phyloP scores from a whole-genome alignment of 176 grass and related monocot genomes.

The Juncus effusus region DNA sequence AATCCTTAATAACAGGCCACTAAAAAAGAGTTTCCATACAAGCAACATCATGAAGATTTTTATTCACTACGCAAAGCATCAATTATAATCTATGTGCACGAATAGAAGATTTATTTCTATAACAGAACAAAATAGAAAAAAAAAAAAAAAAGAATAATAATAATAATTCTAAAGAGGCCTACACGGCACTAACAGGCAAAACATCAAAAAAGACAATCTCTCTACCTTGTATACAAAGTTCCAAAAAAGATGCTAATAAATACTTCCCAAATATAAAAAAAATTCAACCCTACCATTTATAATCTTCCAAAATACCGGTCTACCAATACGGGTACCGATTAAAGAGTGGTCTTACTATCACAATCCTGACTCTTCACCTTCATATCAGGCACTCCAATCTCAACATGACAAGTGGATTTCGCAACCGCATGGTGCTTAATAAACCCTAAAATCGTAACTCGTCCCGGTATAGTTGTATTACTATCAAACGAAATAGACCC shows the following conservation, averaged over 20 bases:
- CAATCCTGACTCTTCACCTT: conserved; percentile 60
- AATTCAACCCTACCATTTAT: neutral
- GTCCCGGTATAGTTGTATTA: conserved; percentile 40
- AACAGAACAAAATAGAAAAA: conserved; percentile 6
- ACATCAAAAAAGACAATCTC: conserved; percentile 10
- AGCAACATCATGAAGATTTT: conserved; percentile 9
- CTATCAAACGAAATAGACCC: conserved; percentile 61
- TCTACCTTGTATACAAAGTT: conserved; percentile 18
- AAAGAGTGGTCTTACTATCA: conserved; percentile 41
- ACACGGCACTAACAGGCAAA: conserved; percentile 22
- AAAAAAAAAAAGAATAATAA: neutral
- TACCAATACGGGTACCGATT: conserved; percentile 20
- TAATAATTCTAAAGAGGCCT: neutral
- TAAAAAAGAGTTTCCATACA: neutral
- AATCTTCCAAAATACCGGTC: neutral
- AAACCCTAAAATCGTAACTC: conserved; percentile 50
- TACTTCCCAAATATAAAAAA: neutral
- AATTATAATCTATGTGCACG: neutral
- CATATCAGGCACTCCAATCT: conserved; percentile 46
- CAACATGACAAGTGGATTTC: conserved; percentile 46
- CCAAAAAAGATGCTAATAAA: conserved; percentile 15
- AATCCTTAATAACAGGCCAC: too few species aligned
- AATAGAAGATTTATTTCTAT: conserved; percentile 17
- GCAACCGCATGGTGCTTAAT: conserved; percentile 43
- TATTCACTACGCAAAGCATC: conserved; percentile 19